Percentiles rank a stretch among this genome's conserved stretches.
phyloP scores from a whole-genome alignment of 441 rosid genomes.

The Isatis lusitanica region DNA sequence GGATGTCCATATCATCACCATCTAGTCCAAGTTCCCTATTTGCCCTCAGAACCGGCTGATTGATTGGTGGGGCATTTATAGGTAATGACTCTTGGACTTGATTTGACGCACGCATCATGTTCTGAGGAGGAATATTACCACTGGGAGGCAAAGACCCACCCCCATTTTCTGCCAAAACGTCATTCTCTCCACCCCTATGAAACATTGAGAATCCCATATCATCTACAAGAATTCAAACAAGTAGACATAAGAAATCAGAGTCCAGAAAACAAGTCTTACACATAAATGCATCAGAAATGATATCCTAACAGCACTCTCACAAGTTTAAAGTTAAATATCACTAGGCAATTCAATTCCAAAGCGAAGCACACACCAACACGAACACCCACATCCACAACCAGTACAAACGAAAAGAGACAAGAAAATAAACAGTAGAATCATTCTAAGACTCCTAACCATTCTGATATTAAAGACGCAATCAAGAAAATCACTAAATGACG shows the following conservation, averaged over 20 bases:
- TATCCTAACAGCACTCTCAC: background rate
- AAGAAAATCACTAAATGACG: background rate
- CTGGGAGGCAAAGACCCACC: slow-evolving; percentile 39
- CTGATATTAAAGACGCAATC: background rate
- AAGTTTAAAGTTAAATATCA: background rate
- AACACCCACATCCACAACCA: background rate
- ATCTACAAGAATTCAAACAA: slow-evolving; percentile 47
- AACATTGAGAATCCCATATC: slow-evolving; percentile 53
- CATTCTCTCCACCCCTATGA: slow-evolving; percentile 55
- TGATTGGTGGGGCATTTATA: slow-evolving; percentile 43
- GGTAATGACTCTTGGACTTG: slow-evolving; percentile 47
- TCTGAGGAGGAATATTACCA: slow-evolving; percentile 47
- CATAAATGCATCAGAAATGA: slow-evolving; percentile 9
- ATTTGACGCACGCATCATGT: slow-evolving; percentile 41
- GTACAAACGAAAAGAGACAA: background rate
- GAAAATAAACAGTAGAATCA: slow-evolving; percentile 12
- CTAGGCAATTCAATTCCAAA: background rate
- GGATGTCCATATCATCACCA: slow-evolving; percentile 83
- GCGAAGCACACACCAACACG: background rate
- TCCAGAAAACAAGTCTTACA: slow-evolving; percentile 16
- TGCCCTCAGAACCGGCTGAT: slow-evolving; percentile 45
- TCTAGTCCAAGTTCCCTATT: slow-evolving; percentile 65
- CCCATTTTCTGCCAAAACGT: slow-evolving; percentile 42
- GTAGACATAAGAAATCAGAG: slow-evolving; percentile 21
- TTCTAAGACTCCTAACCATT: slow-evolving; percentile 7